Evolutionary conservation across 495 filamentous ascomycete genomes (phyloP).

Genomic region (Xanthoparmelia taractica): DNA sequence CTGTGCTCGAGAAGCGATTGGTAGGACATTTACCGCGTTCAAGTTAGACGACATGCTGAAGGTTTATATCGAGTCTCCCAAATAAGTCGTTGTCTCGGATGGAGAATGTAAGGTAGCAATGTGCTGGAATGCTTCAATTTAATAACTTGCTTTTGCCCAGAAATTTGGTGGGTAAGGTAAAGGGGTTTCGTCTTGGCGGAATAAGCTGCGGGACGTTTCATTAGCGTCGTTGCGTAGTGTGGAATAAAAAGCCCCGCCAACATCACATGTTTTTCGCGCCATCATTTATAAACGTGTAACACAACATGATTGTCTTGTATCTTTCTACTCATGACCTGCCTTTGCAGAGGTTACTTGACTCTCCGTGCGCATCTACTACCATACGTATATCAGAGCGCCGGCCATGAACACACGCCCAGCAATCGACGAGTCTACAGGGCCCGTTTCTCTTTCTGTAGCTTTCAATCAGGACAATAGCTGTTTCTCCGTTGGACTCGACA

Average conservation of each 20-base stretch:
- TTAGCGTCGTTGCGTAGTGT: background rate
- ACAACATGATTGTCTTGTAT: background rate
- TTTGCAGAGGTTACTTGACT: background rate
- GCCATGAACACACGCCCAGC: slow-evolving; percentile 85
- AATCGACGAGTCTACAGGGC: slow-evolving; percentile 67
- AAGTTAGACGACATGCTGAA: slow-evolving; percentile 54
- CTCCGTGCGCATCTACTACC: slow-evolving; percentile 14
- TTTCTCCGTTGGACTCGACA: slow-evolving; percentile 83
- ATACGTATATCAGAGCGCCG: slow-evolving; percentile 11
- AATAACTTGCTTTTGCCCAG: slow-evolving; percentile 1
- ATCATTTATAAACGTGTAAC: background rate
- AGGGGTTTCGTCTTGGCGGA: slow-evolving; percentile 17
- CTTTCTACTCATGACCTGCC: background rate
- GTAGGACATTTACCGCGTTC: slow-evolving; percentile 49
- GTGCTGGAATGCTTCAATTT: slow-evolving; percentile 10
- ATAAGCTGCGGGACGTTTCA: background rate
- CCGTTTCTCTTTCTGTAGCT: slow-evolving; percentile 70
- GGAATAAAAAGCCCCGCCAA: background rate
- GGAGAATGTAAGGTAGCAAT: slow-evolving; percentile 14
- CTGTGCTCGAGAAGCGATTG: slow-evolving; percentile 8
- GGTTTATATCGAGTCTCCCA: slow-evolving; percentile 15
- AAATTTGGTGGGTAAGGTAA: slow-evolving; percentile 21
- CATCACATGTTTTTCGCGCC: slow-evolving; percentile 9
- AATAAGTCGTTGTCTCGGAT: slow-evolving; percentile 9
- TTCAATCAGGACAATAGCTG: slow-evolving; percentile 84